Percentiles rank a stretch among this genome's conserved stretches.
phyloP scores from a whole-genome alignment of 2,329 filamentous ascomycete genomes.

The Ceratocystis cacaofunesta region DNA sequence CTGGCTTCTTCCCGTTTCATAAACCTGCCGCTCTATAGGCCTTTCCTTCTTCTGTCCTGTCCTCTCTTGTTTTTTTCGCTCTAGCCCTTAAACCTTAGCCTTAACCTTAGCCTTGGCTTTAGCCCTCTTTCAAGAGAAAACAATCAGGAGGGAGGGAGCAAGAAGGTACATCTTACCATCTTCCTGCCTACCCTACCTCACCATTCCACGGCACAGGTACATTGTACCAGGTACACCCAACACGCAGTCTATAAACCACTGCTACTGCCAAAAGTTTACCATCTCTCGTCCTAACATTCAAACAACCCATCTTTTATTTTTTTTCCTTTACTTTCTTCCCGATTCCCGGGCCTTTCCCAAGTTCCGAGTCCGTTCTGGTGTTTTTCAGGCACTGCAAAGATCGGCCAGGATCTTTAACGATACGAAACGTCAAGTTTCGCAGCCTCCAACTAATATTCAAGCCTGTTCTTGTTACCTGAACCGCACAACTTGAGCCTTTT shows the following conservation, averaged over 20 bases:
- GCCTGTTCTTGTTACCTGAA: background rate
- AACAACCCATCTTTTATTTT: background rate
- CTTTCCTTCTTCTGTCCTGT: background rate
- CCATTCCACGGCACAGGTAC: constrained; percentile 3
- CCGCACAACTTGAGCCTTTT: background rate
- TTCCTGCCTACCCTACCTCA: background rate
- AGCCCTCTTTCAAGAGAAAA: background rate
- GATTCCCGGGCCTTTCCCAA: background rate
- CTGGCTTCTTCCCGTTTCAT: background rate
- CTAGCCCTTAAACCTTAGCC: background rate
- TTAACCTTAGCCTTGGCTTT: too few species aligned
- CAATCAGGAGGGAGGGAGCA: background rate
- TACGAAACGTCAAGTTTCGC: background rate
- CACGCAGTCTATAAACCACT: background rate
- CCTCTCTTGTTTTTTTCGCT: background rate
- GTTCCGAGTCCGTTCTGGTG: background rate
- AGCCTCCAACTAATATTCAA: background rate
- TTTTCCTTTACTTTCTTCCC: background rate
- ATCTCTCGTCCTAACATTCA: background rate
- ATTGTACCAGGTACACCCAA: background rate
- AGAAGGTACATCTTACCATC: background rate
- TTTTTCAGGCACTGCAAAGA: background rate
- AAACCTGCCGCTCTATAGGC: too few species aligned
- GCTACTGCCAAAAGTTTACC: background rate
- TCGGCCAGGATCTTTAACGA: background rate